phyloP scores from a whole-genome alignment of 331 rosid species.

The Quercus lobata region DNA sequence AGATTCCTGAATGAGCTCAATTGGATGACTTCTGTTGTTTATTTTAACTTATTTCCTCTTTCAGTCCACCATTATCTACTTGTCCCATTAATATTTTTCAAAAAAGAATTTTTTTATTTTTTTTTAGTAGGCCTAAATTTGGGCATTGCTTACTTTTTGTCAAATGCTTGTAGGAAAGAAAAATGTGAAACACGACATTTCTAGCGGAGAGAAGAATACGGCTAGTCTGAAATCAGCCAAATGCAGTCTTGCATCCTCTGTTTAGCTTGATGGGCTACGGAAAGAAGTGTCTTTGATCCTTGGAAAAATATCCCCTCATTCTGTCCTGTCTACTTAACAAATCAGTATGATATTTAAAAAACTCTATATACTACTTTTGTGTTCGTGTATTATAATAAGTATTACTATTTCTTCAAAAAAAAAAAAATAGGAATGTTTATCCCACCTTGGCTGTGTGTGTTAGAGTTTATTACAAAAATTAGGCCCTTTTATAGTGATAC shows the following conservation, averaged over 20 bases:
- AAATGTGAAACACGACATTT: constrained; percentile 57
- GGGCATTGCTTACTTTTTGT: constrained; percentile 2
- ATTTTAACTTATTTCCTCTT: background rate
- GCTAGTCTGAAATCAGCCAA: constrained; percentile 46
- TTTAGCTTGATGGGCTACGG: constrained; percentile 69
- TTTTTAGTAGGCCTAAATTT: background rate
- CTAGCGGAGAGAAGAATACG: constrained; percentile 36
- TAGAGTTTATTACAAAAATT: too few relatives aligned
- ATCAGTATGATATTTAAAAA: constrained; percentile 38
- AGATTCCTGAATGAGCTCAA: background rate
- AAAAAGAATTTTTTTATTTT: background rate
- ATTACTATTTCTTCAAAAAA: too few relatives aligned
- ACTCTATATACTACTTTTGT: background rate
- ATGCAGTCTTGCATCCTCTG: constrained; percentile 44
- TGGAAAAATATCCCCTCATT: constrained; percentile 87
- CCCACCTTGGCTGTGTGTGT: too few relatives aligned
- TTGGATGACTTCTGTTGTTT: background rate
- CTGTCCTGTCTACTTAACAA: constrained; percentile 73
- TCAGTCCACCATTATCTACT: background rate
- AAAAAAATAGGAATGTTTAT: too few relatives aligned
- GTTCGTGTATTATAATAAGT: background rate
- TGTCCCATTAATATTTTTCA: background rate
- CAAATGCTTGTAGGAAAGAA: constrained; percentile 49
- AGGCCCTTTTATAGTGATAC: background rate
- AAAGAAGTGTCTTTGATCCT: constrained; percentile 62